Conservation (phyloP, 306 rosid genomes). For the Corylus avellana region DNA sequence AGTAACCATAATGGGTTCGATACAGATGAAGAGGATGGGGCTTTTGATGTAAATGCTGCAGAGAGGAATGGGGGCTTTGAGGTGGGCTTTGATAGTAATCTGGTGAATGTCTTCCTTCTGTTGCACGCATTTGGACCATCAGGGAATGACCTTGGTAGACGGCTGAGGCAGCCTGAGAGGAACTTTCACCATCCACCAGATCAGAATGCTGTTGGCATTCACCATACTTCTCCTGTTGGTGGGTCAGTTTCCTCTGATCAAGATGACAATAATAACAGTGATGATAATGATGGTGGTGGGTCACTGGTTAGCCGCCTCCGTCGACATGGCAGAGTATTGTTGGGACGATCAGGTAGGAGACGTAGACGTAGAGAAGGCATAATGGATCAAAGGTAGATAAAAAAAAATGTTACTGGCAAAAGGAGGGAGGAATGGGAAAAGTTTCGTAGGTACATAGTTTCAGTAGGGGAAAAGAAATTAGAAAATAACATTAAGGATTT, state of each 20-base stretch:
- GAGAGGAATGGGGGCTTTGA: constrained; percentile 66
- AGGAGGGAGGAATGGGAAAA: constrained; percentile 63
- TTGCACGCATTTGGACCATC: constrained; percentile 76
- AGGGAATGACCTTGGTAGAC: constrained; percentile 60
- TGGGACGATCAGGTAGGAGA: constrained; percentile 84
- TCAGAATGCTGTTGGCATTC: constrained; percentile 35
- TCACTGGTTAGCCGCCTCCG: constrained; percentile 78
- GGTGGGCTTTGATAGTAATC: constrained; percentile 66
- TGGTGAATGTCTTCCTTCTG: constrained; percentile 84
- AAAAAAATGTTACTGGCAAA: constrained; percentile 21
- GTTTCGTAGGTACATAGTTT: constrained; percentile 45
- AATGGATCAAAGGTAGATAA: constrained; percentile 35
- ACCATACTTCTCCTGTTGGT: constrained; percentile 37
- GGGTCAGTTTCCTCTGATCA: constrained; percentile 55
- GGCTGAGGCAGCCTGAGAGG: constrained; percentile 58
- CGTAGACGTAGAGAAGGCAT: constrained; percentile 65
- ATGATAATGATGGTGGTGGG: constrained; percentile 44
- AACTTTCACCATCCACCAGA: constrained; percentile 41
- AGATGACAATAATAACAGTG: constrained; percentile 42
- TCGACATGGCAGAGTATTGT: constrained; percentile 60
- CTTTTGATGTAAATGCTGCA: constrained; percentile 43
- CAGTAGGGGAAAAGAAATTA: constrained; percentile 39
- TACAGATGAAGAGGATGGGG: constrained; percentile 67
- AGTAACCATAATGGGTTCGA: constrained; percentile 57
- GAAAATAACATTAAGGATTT: constrained; percentile 44